Evolutionary conservation across 2,329 filamentous ascomycete genomes (phyloP).

Genomic region (Penicillium glabrum): DNA sequence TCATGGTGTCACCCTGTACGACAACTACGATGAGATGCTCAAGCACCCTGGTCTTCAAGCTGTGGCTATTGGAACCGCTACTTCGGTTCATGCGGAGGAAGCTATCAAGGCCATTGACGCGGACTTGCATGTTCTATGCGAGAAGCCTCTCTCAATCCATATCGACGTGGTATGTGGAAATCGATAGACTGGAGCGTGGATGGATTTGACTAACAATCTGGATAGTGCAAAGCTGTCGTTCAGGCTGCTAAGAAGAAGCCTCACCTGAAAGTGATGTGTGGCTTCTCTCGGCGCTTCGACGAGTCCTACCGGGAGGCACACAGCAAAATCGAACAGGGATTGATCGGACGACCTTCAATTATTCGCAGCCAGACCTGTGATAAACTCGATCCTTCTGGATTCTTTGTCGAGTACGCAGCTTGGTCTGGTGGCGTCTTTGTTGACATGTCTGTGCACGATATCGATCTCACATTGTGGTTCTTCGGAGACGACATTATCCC

Average conservation of each 20-base stretch:
- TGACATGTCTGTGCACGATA: slow-evolving; percentile 69
- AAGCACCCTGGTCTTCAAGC: slow-evolving; percentile 54
- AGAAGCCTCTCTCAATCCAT: slow-evolving; percentile 54
- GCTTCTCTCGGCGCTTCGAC: slow-evolving; percentile 67
- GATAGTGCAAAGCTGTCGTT: slow-evolving; percentile 59
- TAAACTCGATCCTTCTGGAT: slow-evolving; percentile 62
- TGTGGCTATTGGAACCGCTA: slow-evolving; percentile 55
- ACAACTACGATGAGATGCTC: slow-evolving; percentile 56
- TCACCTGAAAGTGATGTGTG: slow-evolving; percentile 64
- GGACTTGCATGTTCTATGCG: slow-evolving; percentile 56
- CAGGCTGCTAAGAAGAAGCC: slow-evolving; percentile 55
- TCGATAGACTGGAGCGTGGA: neutral
- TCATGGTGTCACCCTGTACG: slow-evolving; percentile 53
- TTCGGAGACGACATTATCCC: slow-evolving; percentile 56
- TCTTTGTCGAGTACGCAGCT: slow-evolving; percentile 66
- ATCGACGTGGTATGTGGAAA: slow-evolving; percentile 53
- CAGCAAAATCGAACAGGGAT: slow-evolving; percentile 51
- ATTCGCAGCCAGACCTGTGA: slow-evolving; percentile 66
- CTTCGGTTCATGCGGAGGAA: slow-evolving; percentile 56
- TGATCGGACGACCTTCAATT: slow-evolving; percentile 61
- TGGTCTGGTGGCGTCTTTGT: slow-evolving; percentile 68
- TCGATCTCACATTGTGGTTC: slow-evolving; percentile 64
- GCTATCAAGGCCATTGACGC: slow-evolving; percentile 55
- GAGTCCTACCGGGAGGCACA: slow-evolving; percentile 62
- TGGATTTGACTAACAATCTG: neutral